A percentile compares a stretch with the other conserved stretches of the same genome.
These are phyloP conservation scores for Chimonanthus salicifolius DNA, from an alignment of 164 flowering plant species.

Conservation along the genomic window DNA sequence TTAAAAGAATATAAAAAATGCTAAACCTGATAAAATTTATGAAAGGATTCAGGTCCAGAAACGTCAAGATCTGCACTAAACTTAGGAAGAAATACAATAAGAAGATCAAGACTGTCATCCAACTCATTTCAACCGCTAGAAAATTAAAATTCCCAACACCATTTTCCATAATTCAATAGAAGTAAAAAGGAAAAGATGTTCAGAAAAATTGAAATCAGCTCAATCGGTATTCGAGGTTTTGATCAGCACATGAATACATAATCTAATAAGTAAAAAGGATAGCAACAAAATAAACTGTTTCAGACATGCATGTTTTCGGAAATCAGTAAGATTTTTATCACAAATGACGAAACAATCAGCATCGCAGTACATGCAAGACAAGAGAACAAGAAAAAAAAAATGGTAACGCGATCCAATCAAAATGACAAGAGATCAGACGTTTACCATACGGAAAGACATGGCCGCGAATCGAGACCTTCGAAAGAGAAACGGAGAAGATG, in stretches of 20 bases:
- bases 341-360: background rate
- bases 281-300: background rate
- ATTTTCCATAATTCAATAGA: too few species aligned
- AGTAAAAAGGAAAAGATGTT: too few species aligned
- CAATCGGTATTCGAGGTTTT: too few species aligned
- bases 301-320: background rate
- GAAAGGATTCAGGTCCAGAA: background rate
- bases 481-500: background rate
- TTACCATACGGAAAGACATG: constrained; percentile 35
- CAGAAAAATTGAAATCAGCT: too few species aligned
- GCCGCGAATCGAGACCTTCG: constrained; percentile 4
- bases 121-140: background rate
- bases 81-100: background rate
- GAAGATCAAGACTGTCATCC: background rate
- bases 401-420: background rate
- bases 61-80: background rate
- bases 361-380: background rate
- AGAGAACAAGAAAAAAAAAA: background rate
- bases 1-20: background rate
- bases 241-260: too few species aligned
- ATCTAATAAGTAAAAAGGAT: background rate
- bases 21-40: background rate
- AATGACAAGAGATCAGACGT: background rate
- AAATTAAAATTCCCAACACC: too few species aligned
- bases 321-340: background rate